These are phyloP conservation scores for Fusarium pilosicola DNA, from an alignment of 2,329 filamentous ascomycete species.

Conservation along the genomic window DNA sequence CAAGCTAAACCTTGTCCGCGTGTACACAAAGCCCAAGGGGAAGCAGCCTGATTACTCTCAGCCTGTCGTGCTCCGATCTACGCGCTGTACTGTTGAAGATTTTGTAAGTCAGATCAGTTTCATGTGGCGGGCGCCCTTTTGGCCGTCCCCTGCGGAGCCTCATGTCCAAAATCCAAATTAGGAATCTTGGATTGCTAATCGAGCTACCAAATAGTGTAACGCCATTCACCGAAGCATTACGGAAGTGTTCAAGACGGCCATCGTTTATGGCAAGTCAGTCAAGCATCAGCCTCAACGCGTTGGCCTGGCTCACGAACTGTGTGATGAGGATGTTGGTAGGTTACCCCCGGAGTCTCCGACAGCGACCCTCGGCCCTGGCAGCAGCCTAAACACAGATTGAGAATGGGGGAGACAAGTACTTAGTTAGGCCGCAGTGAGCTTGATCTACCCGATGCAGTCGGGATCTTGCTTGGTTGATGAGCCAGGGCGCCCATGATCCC, in stretches of 20 bases:
- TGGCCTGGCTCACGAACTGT: conserved; percentile 88
- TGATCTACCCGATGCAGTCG: conserved; percentile 36
- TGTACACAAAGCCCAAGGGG: conserved; percentile 99
- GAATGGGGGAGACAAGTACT: conserved; percentile 16
- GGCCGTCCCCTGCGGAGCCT: conserved; percentile 12
- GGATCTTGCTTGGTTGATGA: conserved; percentile 36
- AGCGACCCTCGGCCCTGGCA: conserved; percentile 13
- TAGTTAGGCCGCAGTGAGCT: conserved; percentile 26
- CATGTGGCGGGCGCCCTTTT: conserved; percentile 3
- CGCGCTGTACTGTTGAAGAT: conserved; percentile 90
- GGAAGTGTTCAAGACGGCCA: conserved; percentile 93
- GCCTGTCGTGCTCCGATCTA: conserved; percentile 87
- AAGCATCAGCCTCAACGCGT: conserved; percentile 99
- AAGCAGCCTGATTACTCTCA: conserved; percentile 90
- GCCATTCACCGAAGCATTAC: conserved; percentile 95
- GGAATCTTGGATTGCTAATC: conserved; percentile 42
- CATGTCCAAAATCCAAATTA: conserved; percentile 8
- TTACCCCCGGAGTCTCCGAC: conserved; percentile 37
- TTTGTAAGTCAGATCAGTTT: conserved; percentile 74
- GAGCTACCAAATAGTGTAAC: conserved; percentile 77
- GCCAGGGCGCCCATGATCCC: conserved; percentile 19
- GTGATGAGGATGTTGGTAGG: conserved; percentile 96
- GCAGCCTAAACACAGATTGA: conserved; percentile 16
- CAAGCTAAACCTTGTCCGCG: conserved; percentile 87
- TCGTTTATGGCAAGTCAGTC: conserved; percentile 97